Conservation (phyloP, 2,329 filamentous ascomycete species). For the Cytospora mali region DNA sequence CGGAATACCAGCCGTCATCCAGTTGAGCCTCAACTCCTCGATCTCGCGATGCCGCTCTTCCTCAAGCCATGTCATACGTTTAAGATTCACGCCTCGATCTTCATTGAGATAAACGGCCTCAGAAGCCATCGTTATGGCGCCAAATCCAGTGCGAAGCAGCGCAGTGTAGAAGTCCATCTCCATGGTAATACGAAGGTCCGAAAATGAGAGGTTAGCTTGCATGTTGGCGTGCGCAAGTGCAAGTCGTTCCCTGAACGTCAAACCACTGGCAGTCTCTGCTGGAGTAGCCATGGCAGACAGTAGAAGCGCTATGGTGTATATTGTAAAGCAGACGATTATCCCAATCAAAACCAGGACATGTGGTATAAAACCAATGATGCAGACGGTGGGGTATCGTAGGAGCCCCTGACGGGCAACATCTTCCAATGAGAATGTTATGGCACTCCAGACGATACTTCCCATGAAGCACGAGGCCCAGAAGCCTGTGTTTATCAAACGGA, state of each 20-base stretch:
- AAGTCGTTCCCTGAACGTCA: constrained; percentile 63
- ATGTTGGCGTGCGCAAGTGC: constrained; percentile 79
- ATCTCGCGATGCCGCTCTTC: constrained; percentile 81
- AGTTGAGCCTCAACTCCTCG: constrained; percentile 59
- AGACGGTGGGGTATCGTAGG: constrained; percentile 88
- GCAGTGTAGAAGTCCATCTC: constrained; percentile 97
- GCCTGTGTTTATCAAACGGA: constrained; percentile 82
- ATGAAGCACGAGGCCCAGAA: constrained; percentile 93
- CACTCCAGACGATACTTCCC: constrained; percentile 78
- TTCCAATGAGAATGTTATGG: constrained; percentile 62
- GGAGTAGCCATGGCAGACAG: constrained; percentile 73
- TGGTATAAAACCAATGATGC: constrained; percentile 91
- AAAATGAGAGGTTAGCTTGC: constrained; percentile 86
- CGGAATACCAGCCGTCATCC: constrained; percentile 49
- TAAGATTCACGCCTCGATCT: constrained; percentile 73
- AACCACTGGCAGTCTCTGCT: constrained; percentile 42
- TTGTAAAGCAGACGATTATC: constrained; percentile 72
- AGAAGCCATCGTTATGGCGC: constrained; percentile 86
- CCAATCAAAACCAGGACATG: constrained; percentile 85
- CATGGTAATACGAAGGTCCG: constrained; percentile 76
- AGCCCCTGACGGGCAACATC: constrained; percentile 66
- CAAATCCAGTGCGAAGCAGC: constrained; percentile 82
- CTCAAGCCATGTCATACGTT: constrained; percentile 86
- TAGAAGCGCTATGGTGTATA: constrained; percentile 76
- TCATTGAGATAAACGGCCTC: constrained; percentile 97